Evolutionary conservation across 129 eudicot species (phyloP).

Genomic region (Escallonia rubra): DNA sequence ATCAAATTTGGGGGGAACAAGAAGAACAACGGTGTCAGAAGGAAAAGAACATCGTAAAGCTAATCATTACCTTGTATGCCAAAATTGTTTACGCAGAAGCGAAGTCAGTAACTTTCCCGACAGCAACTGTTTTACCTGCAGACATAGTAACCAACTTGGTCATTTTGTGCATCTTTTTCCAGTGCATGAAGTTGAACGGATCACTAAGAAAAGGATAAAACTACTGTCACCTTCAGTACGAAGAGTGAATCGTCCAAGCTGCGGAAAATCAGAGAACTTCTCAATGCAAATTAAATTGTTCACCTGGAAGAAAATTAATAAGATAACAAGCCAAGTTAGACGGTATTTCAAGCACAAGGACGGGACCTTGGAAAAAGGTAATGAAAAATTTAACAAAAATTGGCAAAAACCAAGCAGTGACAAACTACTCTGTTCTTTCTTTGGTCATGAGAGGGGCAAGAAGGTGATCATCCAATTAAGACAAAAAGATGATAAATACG

Average conservation of each 20-base stretch:
- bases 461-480: no score
- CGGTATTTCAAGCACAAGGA: background rate
- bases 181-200: background rate
- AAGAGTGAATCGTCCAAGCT: conserved; percentile 82
- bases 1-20: no score
- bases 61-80: conserved; percentile 17
- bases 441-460: no score
- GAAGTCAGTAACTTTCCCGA: conserved; percentile 61
- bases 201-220: background rate
- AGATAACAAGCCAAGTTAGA: no score
- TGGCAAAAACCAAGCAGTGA: background rate
- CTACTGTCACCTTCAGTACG: conserved; percentile 68
- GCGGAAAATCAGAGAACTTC: conserved; percentile 70
- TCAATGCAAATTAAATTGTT: conserved; percentile 73
- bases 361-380: background rate
- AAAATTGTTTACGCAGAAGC: conserved; percentile 45
- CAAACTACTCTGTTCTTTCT: background rate
- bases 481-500: no score
- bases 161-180: background rate
- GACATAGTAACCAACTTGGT: background rate
- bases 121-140: conserved; percentile 80
- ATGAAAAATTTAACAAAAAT: background rate
- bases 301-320: conserved; percentile 33
- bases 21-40: no score
- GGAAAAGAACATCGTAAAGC: no score